Base-by-base conservation (phyloP, 2,329 filamentous ascomycete species). In the Xylariaceae sp. region DNA sequence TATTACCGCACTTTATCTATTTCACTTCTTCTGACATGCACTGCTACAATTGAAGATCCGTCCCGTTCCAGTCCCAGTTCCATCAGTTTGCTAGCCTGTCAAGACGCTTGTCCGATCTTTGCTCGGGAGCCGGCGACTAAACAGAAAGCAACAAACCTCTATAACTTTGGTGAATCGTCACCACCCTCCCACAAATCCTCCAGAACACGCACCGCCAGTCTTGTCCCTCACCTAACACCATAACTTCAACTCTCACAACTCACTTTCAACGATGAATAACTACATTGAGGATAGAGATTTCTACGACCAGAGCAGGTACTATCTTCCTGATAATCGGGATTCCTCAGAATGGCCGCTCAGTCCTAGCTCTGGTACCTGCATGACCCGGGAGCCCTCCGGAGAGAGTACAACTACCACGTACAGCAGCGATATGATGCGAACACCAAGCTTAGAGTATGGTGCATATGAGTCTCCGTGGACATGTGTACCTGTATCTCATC, bases 381-480 rank as follows among this genome's bases (percentile, higher is more conserved):
- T 66, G 64, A 49, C 54, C 40, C 59, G 64, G 45, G 50, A 49
- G 16, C 48, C 54, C 16, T 65, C 64, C 8, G 52, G 55, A 46
- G 59, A 49, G 13, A 65, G 63, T 34, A 40, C 37, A 8, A 42
- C 16, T 29, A 60, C 55, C 19, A 42, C 50, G 6, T 57, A 59
- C 47, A 64, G 59, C 44, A 49, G 36, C 22, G 56, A 60, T 26
- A 15, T 46, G 12, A 19, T 44, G 47, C 39, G 9, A 9, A 47
- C 43, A 3, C 61, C 60, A 15, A 57, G 21, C 43, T 59, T 54
- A 13, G 62, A 57, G 45, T 55, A 56, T 32, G 61, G 49, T n/a
- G 43, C 56, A 36, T 63, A 51, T 18, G 53, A 59, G 15, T 21
- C 52, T 45, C 21, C 37, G 18, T 51, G 53, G 37, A 53, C 56